phyloP scores from a whole-genome alignment of 257 asterid genomes.

The Salvia splendens region DNA sequence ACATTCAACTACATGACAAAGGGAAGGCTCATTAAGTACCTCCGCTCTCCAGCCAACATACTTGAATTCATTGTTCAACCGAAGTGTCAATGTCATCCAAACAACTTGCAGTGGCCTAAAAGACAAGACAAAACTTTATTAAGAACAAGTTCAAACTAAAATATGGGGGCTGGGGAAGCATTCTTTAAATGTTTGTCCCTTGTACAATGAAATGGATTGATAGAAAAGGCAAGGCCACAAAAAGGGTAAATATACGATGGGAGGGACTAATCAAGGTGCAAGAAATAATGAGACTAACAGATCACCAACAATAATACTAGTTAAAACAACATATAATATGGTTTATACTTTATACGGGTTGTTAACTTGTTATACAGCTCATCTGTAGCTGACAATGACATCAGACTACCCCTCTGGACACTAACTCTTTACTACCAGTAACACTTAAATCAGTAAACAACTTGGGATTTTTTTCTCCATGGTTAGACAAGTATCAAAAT shows the following conservation, averaged over 20 bases:
- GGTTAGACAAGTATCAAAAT: background rate
- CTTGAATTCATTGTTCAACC: constrained; percentile 75
- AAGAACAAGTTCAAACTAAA: constrained; percentile 9
- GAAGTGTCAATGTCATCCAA: constrained; percentile 67
- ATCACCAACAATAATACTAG: background rate
- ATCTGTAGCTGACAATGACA: background rate
- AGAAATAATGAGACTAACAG: background rate
- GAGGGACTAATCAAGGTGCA: constrained; percentile 11
- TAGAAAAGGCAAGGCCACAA: background rate
- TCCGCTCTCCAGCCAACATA: constrained; percentile 86
- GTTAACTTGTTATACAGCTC: background rate
- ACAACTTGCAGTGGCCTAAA: constrained; percentile 42
- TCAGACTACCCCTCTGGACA: constrained; percentile 5
- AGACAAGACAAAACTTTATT: constrained; percentile 19
- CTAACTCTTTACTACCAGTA: background rate
- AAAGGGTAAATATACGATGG: background rate
- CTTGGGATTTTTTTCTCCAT: background rate
- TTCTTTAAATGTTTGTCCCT: background rate
- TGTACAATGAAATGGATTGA: constrained; percentile 10
- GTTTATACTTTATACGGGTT: background rate
- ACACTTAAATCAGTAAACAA: background rate
- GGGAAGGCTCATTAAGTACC: constrained; percentile 48
- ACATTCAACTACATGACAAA: constrained; percentile 17
- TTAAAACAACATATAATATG: background rate
- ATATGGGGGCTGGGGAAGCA: background rate